These are phyloP conservation scores for Tothia fuscella DNA, from an alignment of 2,329 filamentous ascomycete species.

Conservation along the genomic window DNA sequence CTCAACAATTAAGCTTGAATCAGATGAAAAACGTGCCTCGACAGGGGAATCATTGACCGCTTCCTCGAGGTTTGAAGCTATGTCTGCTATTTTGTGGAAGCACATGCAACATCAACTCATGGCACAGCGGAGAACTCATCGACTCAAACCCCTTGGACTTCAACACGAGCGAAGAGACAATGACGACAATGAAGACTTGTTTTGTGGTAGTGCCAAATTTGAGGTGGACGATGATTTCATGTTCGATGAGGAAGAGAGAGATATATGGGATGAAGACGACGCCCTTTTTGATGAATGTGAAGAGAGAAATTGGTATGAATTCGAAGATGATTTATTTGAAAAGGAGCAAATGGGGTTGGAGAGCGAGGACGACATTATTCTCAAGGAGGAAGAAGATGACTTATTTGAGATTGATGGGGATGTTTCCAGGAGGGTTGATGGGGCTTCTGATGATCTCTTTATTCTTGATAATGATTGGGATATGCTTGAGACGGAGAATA, in stretches of 20 bases:
- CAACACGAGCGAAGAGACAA: neutral
- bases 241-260: slow-evolving; percentile 2
- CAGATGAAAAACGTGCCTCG: neutral
- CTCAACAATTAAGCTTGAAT: neutral
- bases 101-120: neutral
- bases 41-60: neutral
- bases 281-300: neutral
- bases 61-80: neutral
- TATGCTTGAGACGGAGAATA: too few relatives aligned
- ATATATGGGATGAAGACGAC: neutral
- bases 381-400: neutral
- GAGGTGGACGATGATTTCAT: neutral
- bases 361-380: neutral
- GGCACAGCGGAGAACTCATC: neutral
- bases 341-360: neutral
- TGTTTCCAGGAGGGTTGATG: neutral
- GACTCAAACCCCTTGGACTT: neutral
- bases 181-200: slow-evolving; percentile 1
- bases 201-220: neutral
- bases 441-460: too few relatives aligned
- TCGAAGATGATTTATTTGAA: too few relatives aligned
- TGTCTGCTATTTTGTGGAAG: neutral
- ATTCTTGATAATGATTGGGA: too few relatives aligned
- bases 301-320: too few relatives aligned
- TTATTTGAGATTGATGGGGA: neutral